These are phyloP conservation scores for Coprinopsis sp. DNA, from an alignment of 768 basidiomycete species.

Conservation along the genomic window DNA sequence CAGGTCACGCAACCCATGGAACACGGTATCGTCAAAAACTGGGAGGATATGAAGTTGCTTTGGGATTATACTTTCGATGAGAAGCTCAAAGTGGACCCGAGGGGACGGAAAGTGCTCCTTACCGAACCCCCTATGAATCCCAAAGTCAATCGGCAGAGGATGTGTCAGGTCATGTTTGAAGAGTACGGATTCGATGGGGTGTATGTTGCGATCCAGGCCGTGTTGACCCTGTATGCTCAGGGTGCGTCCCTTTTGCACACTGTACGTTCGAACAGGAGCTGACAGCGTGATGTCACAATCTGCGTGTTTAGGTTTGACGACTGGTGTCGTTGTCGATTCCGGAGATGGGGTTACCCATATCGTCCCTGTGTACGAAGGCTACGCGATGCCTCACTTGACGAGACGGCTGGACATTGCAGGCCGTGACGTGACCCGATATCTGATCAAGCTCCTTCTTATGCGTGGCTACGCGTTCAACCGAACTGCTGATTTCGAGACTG, in stretches of 20 bases:
- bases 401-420: slow-evolving; percentile 96
- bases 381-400: slow-evolving; percentile 91
- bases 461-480: slow-evolving; percentile 99
- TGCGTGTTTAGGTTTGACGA: slow-evolving; percentile 74
- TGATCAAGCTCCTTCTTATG: slow-evolving; percentile 99
- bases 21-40: slow-evolving; percentile 97
- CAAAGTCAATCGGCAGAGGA: slow-evolving; percentile 82
- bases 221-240: slow-evolving; percentile 96
- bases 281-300: too few species aligned
- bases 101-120: slow-evolving; percentile 83
- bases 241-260: slow-evolving; percentile 57
- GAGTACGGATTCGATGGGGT: slow-evolving; percentile 95
- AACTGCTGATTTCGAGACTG: slow-evolving; percentile 99
- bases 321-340: slow-evolving; percentile 98
- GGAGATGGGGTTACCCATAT: slow-evolving; percentile 99
- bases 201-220: slow-evolving; percentile 98
- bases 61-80: slow-evolving; percentile 99
- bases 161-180: slow-evolving; percentile 99
- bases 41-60: slow-evolving; percentile 97
- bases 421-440: slow-evolving; percentile 94
- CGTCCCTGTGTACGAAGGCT: slow-evolving; percentile 97
- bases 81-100: slow-evolving; percentile 86
- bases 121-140: slow-evolving; percentile 99
- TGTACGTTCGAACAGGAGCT: too few species aligned
- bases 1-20: slow-evolving; percentile 99